Percentiles rank a stretch among this genome's conserved stretches.
phyloP scores from a whole-genome alignment of 2,329 filamentous ascomycete species.

The Paecilomyces variotii region DNA sequence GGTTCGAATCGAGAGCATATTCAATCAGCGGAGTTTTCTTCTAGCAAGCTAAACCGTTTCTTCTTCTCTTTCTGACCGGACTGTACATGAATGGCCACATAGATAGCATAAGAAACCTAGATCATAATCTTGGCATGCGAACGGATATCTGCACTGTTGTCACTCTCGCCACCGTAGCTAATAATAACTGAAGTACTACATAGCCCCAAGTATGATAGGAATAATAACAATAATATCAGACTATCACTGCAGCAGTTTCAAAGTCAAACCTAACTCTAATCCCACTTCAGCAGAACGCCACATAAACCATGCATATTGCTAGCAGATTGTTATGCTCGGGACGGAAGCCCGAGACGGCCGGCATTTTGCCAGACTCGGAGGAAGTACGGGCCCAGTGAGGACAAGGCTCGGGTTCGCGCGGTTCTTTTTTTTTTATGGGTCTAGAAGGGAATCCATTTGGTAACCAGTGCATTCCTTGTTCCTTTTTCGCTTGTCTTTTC shows the following conservation, averaged over 20 bases:
- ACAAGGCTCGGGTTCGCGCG: background rate
- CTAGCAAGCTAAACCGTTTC: background rate
- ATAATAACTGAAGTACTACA: too few species aligned
- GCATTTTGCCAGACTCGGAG: background rate
- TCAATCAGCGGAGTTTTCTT: background rate
- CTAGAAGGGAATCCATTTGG: background rate
- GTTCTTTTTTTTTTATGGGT: background rate
- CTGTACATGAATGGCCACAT: background rate
- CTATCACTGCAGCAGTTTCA: too few species aligned
- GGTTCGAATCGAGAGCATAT: background rate
- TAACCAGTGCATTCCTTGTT: background rate
- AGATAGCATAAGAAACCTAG: background rate
- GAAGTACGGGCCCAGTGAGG: background rate
- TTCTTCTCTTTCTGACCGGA: background rate
- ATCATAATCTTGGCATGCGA: too few species aligned
- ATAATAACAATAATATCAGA: too few species aligned
- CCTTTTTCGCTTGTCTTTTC: background rate
- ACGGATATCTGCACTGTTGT: too few species aligned
- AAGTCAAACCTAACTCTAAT: background rate
- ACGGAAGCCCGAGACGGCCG: background rate
- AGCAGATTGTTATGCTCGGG: background rate
- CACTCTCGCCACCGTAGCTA: too few species aligned
- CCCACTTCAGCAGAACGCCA: background rate
- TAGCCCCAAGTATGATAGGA: too few species aligned
- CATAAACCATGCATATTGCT: background rate